Evolutionary conservation across 768 basidiomycete genomes (phyloP).

Genomic region (Mycena crocata): DNA sequence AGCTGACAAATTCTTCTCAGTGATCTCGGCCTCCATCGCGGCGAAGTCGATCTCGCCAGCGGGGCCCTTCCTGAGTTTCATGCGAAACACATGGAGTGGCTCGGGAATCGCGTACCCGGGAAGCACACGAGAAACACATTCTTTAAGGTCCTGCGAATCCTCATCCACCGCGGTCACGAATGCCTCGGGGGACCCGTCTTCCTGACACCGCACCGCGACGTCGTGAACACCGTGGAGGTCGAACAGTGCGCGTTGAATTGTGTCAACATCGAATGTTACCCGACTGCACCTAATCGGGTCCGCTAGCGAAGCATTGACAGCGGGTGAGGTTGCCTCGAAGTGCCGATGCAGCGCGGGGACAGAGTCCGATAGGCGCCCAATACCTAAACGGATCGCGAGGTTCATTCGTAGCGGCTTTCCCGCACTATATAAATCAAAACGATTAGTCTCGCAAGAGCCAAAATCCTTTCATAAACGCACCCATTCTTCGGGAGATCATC

Average conservation of each 20-base stretch:
- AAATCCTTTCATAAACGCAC: no score
- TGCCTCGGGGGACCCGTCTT: slow-evolving; percentile 49
- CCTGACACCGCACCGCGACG: slow-evolving; percentile 44
- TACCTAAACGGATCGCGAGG: slow-evolving; percentile 52
- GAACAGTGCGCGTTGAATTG: slow-evolving; percentile 42
- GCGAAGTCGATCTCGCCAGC: slow-evolving; percentile 46
- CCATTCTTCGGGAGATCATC: slow-evolving; percentile 59
- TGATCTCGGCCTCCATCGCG: slow-evolving; percentile 37
- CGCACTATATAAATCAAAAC: slow-evolving; percentile 39
- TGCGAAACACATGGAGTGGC: slow-evolving; percentile 45
- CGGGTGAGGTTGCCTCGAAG: slow-evolving; percentile 53
- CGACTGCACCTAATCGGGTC: slow-evolving; percentile 50
- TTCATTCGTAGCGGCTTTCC: slow-evolving; percentile 60
- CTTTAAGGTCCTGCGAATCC: slow-evolving; percentile 37
- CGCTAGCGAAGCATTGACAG: slow-evolving; percentile 47
- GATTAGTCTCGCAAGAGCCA: no score
- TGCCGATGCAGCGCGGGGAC: slow-evolving; percentile 50
- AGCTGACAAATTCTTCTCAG: slow-evolving; percentile 25
- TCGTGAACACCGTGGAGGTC: slow-evolving; percentile 46
- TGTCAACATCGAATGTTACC: slow-evolving; percentile 43
- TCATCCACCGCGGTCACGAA: slow-evolving; percentile 46
- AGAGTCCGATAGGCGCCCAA: slow-evolving; percentile 49
- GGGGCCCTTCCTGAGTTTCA: slow-evolving; percentile 29
- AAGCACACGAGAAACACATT: slow-evolving; percentile 38
- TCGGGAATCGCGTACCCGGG: slow-evolving; percentile 56